These are phyloP conservation scores for Thamnidium elegans DNA, from an alignment of 192 early-diverging fungal species.

Conservation along the genomic window DNA sequence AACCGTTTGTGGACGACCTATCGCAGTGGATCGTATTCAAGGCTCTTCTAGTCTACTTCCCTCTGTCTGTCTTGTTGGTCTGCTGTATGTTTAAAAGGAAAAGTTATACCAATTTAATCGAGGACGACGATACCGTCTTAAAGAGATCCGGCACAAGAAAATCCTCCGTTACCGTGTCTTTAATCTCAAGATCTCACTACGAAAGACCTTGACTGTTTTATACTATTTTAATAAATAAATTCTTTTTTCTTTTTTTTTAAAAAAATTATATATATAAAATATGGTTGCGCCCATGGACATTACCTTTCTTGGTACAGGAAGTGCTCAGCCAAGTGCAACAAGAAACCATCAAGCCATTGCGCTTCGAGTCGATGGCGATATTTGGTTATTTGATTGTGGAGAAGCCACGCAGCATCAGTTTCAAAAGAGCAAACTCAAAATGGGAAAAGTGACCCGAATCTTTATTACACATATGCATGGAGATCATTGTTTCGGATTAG, in stretches of 20 bases:
- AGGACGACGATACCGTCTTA: too few species aligned
- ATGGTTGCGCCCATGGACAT: constrained; percentile 44
- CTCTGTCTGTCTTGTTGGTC: not conserved
- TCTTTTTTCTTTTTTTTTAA: too few species aligned
- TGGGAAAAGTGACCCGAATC: constrained; percentile 33
- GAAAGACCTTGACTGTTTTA: too few species aligned
- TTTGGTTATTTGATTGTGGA: constrained; percentile 52
- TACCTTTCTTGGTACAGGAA: constrained; percentile 55
- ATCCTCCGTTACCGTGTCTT: too few species aligned
- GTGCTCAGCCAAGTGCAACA: constrained; percentile 55
- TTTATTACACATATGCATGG: constrained; percentile 57
- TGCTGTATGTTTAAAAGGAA: not conserved
- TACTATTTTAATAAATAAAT: too few species aligned
- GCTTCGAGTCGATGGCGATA: constrained; percentile 37
- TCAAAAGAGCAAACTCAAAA: constrained; percentile 36
- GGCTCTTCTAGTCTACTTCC: not conserved
- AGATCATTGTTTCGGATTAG: constrained; percentile 53
- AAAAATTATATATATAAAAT: too few species aligned
- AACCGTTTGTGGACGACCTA: not conserved
- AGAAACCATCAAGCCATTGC: constrained; percentile 54
- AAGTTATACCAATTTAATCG: not conserved
- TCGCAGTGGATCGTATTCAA: not conserved
- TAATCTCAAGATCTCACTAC: too few species aligned
- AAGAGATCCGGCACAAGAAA: too few species aligned
- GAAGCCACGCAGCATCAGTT: constrained; percentile 58